Percentiles rank a stretch among this genome's conserved stretches.
These are phyloP conservation scores for Acer negundo DNA, from an alignment of 345 rosid genomes.

Conservation along the genomic window DNA sequence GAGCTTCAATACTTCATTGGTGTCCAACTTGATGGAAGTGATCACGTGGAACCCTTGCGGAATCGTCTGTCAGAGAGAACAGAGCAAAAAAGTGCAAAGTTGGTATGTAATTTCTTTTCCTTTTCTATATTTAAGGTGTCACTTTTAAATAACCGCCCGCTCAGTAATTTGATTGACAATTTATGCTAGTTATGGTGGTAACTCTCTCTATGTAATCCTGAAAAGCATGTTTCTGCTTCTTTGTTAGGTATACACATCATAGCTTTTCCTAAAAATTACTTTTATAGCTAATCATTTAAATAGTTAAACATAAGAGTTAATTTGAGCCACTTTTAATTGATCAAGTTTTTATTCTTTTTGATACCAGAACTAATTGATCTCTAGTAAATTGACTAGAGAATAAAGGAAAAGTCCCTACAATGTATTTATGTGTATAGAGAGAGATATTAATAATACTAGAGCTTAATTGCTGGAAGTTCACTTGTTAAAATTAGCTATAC, in stretches of 20 bases:
- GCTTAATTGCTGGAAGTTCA: background rate
- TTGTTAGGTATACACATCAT: background rate
- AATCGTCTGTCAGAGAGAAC: conserved; percentile 82
- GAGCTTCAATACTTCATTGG: conserved; percentile 99
- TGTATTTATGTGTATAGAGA: background rate
- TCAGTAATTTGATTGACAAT: background rate
- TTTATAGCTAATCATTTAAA: conserved; percentile 2
- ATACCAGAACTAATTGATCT: background rate
- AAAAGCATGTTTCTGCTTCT: background rate
- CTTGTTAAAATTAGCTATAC: background rate
- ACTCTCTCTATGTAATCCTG: background rate
- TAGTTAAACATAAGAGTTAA: background rate
- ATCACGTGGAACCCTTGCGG: conserved; percentile 79
- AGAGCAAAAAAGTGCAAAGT: conserved; percentile 72
- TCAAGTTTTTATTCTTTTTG: background rate
- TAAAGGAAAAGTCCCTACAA: background rate
- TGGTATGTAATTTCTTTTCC: conserved; percentile 44
- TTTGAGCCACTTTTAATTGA: background rate
- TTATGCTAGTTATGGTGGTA: background rate
- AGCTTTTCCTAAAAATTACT: background rate
- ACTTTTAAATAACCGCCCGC: conserved; percentile 6
- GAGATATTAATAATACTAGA: background rate
- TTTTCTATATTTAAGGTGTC: background rate
- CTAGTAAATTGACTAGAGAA: background rate
- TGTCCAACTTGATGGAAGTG: conserved; percentile 97